Evolutionary conservation across 305 asterid species (phyloP).

Genomic region (Plantago coronopus): DNA sequence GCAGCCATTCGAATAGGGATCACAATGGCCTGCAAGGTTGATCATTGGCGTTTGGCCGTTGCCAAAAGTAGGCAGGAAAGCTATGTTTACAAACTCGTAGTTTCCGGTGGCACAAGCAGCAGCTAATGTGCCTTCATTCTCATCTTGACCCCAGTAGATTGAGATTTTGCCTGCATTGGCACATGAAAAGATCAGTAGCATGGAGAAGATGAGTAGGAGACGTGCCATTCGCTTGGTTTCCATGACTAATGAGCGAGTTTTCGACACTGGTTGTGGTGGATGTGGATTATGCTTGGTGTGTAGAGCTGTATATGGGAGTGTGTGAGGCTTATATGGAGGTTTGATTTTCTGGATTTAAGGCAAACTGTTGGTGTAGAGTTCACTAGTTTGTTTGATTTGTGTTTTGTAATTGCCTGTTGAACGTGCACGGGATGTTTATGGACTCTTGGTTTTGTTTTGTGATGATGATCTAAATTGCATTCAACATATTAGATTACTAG

Average conservation of each 20-base stretch:
- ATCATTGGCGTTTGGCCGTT: slow-evolving; percentile 23
- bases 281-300: neutral
- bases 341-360: neutral
- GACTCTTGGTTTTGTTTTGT: neutral
- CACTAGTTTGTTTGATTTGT: neutral
- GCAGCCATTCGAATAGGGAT: slow-evolving; percentile 23
- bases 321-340: neutral
- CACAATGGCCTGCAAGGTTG: slow-evolving; percentile 25
- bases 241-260: slow-evolving; percentile 2
- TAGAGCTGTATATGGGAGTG: neutral
- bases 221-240: neutral
- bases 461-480: neutral
- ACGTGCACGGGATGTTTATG: slow-evolving; percentile 1
- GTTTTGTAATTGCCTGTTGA: neutral
- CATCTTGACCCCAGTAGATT: slow-evolving; percentile 26
- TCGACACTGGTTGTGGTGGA: neutral
- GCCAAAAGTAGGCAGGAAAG: slow-evolving; percentile 24
- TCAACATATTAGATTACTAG: no score
- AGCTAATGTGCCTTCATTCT: slow-evolving; percentile 19
- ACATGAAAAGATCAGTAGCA: slow-evolving; percentile 3
- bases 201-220: slow-evolving; percentile 3
- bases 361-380: neutral
- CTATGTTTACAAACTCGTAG: slow-evolving; percentile 18
- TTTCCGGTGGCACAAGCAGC: slow-evolving; percentile 11
- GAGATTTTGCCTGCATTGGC: slow-evolving; percentile 19